Evolutionary conservation across 345 rosid genomes (phyloP).

Genomic region (Hibiscus syriacus): DNA sequence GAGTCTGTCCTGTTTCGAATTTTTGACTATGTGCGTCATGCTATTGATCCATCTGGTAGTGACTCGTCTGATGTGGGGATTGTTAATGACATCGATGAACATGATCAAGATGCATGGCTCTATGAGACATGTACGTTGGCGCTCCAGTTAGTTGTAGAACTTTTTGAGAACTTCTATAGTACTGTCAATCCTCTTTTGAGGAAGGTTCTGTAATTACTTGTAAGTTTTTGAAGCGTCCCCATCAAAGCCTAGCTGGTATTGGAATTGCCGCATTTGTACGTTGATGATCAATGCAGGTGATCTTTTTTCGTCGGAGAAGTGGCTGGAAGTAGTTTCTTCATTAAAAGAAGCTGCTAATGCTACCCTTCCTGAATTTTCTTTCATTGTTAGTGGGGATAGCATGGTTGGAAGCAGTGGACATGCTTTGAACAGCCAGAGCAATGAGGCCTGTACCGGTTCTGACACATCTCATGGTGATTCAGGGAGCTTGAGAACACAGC

Average conservation of each 20-base stretch:
- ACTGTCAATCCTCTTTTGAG: conserved; percentile 87
- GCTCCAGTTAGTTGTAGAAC: conserved; percentile 93
- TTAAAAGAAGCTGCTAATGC: conserved; percentile 79
- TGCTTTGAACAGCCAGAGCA: conserved; percentile 22
- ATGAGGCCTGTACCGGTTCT: conserved; percentile 39
- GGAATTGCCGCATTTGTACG: conserved; percentile 98
- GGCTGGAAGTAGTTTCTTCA: conserved; percentile 84
- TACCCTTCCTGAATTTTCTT: conserved; percentile 79
- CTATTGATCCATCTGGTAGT: conserved; percentile 91
- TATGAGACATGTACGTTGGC: conserved; percentile 97
- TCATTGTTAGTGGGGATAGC: conserved; percentile 42
- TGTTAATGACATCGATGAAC: conserved; percentile 53
- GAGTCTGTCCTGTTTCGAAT: conserved; percentile 93
- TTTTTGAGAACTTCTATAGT: conserved; percentile 80
- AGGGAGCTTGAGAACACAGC: conserved; percentile 40
- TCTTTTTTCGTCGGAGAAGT: conserved; percentile 84
- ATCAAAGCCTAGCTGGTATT: conserved; percentile 98
- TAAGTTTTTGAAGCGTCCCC: conserved; percentile 92
- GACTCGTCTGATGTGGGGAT: conserved; percentile 50
- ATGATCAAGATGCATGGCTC: conserved; percentile 96
- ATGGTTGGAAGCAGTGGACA: conserved; percentile 24
- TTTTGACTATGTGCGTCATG: conserved; percentile 92
- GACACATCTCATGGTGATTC: conserved; percentile 39
- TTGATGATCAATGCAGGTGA: conserved; percentile 90
- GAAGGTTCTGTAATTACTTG: conserved; percentile 75